Conservation (phyloP, 2,329 filamentous ascomycete species). For the Myrmaecium sp. region DNA sequence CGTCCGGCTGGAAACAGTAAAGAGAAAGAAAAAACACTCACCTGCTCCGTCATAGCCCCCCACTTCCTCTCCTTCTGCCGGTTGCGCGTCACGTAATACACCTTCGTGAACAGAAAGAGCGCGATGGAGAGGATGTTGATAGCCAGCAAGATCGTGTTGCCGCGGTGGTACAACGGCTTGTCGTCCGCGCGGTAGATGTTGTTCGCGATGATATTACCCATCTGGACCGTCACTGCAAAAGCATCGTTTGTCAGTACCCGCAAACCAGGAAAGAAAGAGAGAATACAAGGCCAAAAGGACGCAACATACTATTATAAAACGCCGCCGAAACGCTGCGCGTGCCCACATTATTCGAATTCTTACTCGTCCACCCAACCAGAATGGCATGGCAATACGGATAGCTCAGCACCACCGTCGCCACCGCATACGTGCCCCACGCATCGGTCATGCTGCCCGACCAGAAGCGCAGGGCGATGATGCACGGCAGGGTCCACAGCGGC, state of each 20-base stretch:
- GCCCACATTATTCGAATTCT: conserved; percentile 23
- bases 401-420: conserved; percentile 32
- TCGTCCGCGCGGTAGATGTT: conserved; percentile 34
- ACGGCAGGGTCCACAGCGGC: conserved; percentile 43
- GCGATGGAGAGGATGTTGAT: conserved; percentile 17
- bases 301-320: conserved; percentile 21
- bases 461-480: conserved; percentile 34
- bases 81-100: conserved; percentile 25
- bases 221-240: conserved; percentile 28
- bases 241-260: not conserved
- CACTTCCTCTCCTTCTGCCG: conserved; percentile 14
- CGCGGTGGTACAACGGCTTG: conserved; percentile 26
- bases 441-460: conserved; percentile 27
- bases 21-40: not conserved
- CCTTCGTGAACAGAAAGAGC: conserved; percentile 20
- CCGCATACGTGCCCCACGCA: conserved; percentile 34
- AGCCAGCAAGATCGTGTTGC: conserved; percentile 20
- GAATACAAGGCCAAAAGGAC: conserved; percentile 18
- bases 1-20: not conserved
- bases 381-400: conserved; percentile 36
- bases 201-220: conserved; percentile 27
- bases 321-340: conserved; percentile 24
- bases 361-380: conserved; percentile 21
- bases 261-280: conserved; percentile 6
- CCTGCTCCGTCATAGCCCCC: conserved; percentile 11